Conservation (phyloP, 352 stramenopile genomes). For the Pythium aquatile region DNA sequence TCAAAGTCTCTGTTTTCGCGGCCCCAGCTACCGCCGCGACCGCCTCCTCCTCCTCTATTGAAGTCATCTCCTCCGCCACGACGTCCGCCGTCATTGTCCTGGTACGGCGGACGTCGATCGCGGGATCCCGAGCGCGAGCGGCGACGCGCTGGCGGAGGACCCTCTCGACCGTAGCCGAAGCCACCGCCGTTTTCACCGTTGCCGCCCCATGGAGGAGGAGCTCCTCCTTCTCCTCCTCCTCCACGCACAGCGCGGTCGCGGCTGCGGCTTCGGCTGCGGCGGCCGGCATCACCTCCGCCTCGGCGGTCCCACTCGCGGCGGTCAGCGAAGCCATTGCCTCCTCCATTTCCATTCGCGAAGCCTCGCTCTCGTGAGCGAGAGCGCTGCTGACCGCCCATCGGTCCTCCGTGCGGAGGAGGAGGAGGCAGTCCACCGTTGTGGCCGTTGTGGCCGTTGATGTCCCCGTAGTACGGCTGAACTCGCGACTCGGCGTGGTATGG, state of each 20-base stretch:
- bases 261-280: slow-evolving; percentile 22
- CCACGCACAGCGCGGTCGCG: slow-evolving; percentile 13
- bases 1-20: slow-evolving; percentile 6
- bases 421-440: slow-evolving; percentile 13
- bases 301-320: slow-evolving; percentile 15
- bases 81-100: slow-evolving; percentile 13
- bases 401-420: slow-evolving; percentile 5
- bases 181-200: slow-evolving; percentile 11
- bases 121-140: slow-evolving; percentile 25
- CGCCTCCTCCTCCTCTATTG: not conserved
- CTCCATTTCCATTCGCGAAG: slow-evolving; percentile 1
- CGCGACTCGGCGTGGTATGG: not conserved
- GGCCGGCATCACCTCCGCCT: not conserved
- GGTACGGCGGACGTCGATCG: slow-evolving; percentile 15
- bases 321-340: slow-evolving; percentile 15
- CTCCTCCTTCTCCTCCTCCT: not conserved
- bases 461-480: slow-evolving; percentile 11
- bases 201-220: slow-evolving; percentile 3
- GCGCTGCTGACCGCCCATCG: slow-evolving; percentile 22
- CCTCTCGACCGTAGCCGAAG: slow-evolving; percentile 15
- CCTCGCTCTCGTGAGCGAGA: slow-evolving; percentile 35
- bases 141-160: slow-evolving; percentile 5
- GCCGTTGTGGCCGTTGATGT: slow-evolving; percentile 10
- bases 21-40: not conserved
- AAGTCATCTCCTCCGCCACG: slow-evolving; percentile 16